Conservation (phyloP, 2,329 filamentous ascomycete species). For the Cordyceps pruinosa region DNA sequence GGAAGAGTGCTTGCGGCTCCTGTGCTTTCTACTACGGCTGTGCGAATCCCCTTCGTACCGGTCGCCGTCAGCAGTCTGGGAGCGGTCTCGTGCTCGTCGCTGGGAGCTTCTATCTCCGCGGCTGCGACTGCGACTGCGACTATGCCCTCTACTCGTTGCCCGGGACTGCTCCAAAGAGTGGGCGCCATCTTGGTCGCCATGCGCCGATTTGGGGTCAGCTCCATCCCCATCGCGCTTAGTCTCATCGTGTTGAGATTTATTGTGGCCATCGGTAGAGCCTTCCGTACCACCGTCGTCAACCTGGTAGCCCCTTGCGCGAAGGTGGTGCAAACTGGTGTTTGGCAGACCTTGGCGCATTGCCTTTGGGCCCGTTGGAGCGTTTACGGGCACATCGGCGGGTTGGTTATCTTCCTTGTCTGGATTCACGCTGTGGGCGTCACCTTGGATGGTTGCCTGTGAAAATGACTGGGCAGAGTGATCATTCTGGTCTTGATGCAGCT, state of each 20-base stretch:
- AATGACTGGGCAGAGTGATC: neutral
- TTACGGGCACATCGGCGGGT: constrained; percentile 39
- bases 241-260: constrained; percentile 15
- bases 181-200: constrained; percentile 16
- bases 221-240: constrained; percentile 14
- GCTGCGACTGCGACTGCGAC: constrained; percentile 23
- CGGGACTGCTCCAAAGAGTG: constrained; percentile 30
- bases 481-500: constrained; percentile 17
- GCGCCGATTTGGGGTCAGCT: constrained; percentile 12
- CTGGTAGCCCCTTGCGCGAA: constrained; percentile 47
- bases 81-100: constrained; percentile 49
- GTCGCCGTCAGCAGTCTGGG: constrained; percentile 42
- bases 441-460: constrained; percentile 22
- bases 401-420: constrained; percentile 8
- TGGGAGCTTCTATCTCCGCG: constrained; percentile 39
- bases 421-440: constrained; percentile 6
- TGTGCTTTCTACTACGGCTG: constrained; percentile 43
- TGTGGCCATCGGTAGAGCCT: constrained; percentile 8
- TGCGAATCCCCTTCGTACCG: constrained; percentile 39
- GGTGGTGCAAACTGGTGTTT: constrained; percentile 68
- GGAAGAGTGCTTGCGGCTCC: constrained; percentile 33
- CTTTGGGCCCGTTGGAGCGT: constrained; percentile 85
- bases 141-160: constrained; percentile 25
- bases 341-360: constrained; percentile 87
- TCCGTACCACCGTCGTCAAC: constrained; percentile 26